Evolutionary conservation across 352 stramenopile genomes (phyloP).

Genomic region (Pythium aristosporum): DNA sequence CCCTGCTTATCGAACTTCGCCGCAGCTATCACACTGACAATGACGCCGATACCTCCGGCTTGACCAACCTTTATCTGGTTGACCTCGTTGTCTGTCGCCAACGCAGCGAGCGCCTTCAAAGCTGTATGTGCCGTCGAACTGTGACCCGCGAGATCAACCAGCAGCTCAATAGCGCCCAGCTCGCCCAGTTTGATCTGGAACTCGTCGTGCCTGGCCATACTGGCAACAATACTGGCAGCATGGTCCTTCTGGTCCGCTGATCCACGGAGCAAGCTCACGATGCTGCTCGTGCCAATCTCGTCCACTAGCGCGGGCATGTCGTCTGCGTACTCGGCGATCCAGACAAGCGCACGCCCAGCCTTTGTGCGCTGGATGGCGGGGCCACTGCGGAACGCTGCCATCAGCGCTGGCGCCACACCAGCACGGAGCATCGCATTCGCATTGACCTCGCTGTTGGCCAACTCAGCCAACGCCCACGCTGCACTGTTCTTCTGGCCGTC

Average conservation of each 20-base stretch:
- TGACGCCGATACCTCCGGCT: neutral
- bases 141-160: neutral
- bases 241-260: conserved; percentile 6
- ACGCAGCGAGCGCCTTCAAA: neutral
- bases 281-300: conserved; percentile 1
- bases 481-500: conserved; percentile 17
- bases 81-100: neutral
- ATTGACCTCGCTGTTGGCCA: conserved; percentile 15
- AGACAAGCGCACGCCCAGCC: conserved; percentile 5
- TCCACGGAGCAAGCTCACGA: conserved; percentile 13
- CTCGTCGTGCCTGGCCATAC: neutral
- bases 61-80: neutral
- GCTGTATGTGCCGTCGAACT: neutral
- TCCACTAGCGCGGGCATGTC: conserved; percentile 1
- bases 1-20: neutral
- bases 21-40: conserved; percentile 2
- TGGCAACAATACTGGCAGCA: conserved; percentile 3
- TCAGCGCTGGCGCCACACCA: neutral
- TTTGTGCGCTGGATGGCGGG: conserved; percentile 14
- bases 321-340: conserved; percentile 5
- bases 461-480: conserved; percentile 14
- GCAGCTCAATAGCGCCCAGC: neutral
- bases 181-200: conserved; percentile 4
- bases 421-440: conserved; percentile 1
- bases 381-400: conserved; percentile 10